phyloP scores from a whole-genome alignment of 352 stramenopile genomes.

The Globisporangium sylvaticum region DNA sequence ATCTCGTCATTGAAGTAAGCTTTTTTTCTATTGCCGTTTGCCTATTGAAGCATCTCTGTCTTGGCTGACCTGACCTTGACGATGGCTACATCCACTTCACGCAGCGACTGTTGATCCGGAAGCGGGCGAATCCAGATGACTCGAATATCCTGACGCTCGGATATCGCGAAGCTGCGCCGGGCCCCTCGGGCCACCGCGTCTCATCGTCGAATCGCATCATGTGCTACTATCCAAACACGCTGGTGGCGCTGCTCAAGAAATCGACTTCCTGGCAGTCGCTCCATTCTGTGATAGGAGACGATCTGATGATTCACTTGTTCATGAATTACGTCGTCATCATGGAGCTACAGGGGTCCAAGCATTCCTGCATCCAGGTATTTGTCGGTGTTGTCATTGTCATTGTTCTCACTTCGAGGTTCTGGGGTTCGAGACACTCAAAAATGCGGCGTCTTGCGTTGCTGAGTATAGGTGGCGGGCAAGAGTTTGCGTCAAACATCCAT shows the following conservation, averaged over 20 bases:
- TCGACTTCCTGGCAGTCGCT: conserved; percentile 36
- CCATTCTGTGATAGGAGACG: conserved; percentile 56
- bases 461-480: conserved; percentile 43
- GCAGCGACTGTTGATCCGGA: conserved; percentile 39
- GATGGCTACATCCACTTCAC: not conserved
- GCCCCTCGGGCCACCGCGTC: conserved; percentile 42
- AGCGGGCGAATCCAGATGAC: conserved; percentile 35
- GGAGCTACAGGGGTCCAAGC: conserved; percentile 22
- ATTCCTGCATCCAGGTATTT: conserved; percentile 63
- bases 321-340: conserved; percentile 60
- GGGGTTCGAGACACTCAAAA: too few relatives aligned
- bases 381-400: too few relatives aligned
- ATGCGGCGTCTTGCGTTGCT: too few relatives aligned
- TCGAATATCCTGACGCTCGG: conserved; percentile 67
- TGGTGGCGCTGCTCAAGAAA: conserved; percentile 60
- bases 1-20: conserved; percentile 40
- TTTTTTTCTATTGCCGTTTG: not conserved
- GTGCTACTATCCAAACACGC: conserved; percentile 73
- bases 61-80: not conserved
- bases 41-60: not conserved
- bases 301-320: conserved; percentile 62
- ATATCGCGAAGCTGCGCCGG: conserved; percentile 49
- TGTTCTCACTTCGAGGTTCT: too few relatives aligned
- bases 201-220: conserved; percentile 57
- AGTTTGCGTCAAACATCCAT: conserved; percentile 35